Evolutionary conservation across 2,329 filamentous ascomycete genomes (phyloP), one percentile per base, ranked within the genome.

Genomic region (Ophiocordyceps camponoti-saundersi): DNA sequence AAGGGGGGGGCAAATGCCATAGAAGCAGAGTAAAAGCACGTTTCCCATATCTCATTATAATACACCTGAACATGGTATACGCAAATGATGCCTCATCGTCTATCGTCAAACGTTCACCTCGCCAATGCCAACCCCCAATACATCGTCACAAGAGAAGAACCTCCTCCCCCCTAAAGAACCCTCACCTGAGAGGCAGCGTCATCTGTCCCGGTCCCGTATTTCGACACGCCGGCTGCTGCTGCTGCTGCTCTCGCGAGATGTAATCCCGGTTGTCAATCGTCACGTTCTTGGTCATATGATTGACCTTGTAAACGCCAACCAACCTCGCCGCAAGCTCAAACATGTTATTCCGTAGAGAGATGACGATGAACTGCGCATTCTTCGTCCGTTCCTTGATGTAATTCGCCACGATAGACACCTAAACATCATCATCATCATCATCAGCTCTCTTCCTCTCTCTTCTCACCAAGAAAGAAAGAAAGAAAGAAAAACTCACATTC

Each of bases 321-420:
- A 98, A 75, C 48, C 93, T 78, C 48, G 87, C 80, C n/a, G 93
- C 90, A 52, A 98, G 79, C 71, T 98, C 92, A 65, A 98, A 98
- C 92, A 98, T 98, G 71, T 98, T 98, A 67, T 98, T 98, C 58
- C 92, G 76, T 57, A 98, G 72, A 16, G 88, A 95, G 60, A 98
- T 98, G 59, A 98, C 92, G 56, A 98, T 92, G 63, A 98, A 98
- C 61, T 98, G 92, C 2, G 92, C 93, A 66, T 98, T 98, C 74
- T 95, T 96, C 50, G 92, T 98, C 47, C 92, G 77, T 69, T 98
- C 92, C 69, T 95, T 96, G 74, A 98, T 98, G 64, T 98, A 98
- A 57, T 88, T 92, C 49, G 92, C 92, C 43, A 98, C 92, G 59
- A 98, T 98, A 1, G 88, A 95, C 40, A 96, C 85, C 86, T 90